Percentiles rank a stretch among this genome's conserved stretches.
phyloP scores from a whole-genome alignment of 805 yeast genomes.

The Kuraishia ogatae region DNA sequence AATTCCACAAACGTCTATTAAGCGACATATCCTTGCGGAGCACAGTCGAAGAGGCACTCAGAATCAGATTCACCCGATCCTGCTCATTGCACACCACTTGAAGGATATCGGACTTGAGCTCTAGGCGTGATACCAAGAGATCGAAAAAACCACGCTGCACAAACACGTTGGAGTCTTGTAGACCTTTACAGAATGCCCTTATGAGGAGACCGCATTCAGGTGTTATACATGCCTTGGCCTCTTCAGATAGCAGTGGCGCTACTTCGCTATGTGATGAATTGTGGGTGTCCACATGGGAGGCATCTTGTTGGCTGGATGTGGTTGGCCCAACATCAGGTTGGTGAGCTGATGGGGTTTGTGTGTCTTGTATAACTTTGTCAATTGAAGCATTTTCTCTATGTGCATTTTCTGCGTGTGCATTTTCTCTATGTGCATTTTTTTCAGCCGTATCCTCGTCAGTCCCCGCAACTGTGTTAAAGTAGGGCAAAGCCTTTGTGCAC shows the following conservation, averaged over 20 bases:
- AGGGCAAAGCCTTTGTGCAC: constrained; percentile 60
- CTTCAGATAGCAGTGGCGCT: constrained; percentile 17
- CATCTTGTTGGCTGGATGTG: too few species aligned
- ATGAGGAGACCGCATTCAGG: constrained; percentile 78
- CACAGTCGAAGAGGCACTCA: constrained; percentile 60
- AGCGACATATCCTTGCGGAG: constrained; percentile 87
- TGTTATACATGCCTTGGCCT: constrained; percentile 49
- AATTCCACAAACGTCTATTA: constrained; percentile 87
- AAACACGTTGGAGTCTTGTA: constrained; percentile 57
- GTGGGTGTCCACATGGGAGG: too few species aligned
- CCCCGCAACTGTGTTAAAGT: constrained; percentile 29
- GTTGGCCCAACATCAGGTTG: too few species aligned
- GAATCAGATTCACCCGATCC: constrained; percentile 51
- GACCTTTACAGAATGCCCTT: constrained; percentile 64
- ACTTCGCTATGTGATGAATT: too few species aligned
- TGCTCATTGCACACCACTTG: constrained; percentile 33
- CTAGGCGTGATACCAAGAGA: constrained; percentile 57
- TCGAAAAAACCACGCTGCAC: constrained; percentile 89
- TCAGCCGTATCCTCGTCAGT: constrained; percentile 12
- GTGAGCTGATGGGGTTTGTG: neutral
- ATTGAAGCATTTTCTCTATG: neutral
- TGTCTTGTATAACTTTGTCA: neutral
- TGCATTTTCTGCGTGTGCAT: too few species aligned
- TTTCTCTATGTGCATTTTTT: constrained; percentile 6
- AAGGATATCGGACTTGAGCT: constrained; percentile 52